These are phyloP conservation scores for Trichothecium sympodiale DNA, from an alignment of 2,329 filamentous ascomycete genomes.

Conservation along the genomic window DNA sequence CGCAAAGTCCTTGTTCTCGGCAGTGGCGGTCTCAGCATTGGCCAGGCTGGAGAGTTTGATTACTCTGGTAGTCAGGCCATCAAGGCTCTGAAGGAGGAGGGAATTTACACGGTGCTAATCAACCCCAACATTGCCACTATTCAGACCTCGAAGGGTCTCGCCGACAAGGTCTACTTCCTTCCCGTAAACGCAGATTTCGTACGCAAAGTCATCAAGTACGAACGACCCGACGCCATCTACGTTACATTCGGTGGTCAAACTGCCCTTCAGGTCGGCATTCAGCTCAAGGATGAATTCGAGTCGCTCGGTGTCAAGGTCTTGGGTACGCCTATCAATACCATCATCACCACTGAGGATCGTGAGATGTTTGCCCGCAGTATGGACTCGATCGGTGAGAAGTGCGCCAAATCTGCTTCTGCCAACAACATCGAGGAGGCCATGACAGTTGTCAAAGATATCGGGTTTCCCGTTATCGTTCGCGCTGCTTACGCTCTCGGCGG, in stretches of 20 bases:
- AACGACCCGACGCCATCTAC: slow-evolving; percentile 93
- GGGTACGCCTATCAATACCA: slow-evolving; percentile 85
- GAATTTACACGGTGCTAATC: slow-evolving; percentile 81
- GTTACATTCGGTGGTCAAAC: slow-evolving; percentile 97
- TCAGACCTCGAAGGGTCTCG: slow-evolving; percentile 90
- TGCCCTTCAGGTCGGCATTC: slow-evolving; percentile 88
- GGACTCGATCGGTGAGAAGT: slow-evolving; percentile 94
- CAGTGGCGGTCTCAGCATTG: slow-evolving; percentile 90
- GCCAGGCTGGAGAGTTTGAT: slow-evolving; percentile 96
- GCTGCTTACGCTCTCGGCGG: slow-evolving; percentile 94
- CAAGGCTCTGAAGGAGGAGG: slow-evolving; percentile 94
- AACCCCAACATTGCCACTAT: slow-evolving; percentile 99
- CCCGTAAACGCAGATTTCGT: slow-evolving; percentile 97
- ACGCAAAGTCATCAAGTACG: slow-evolving; percentile 91
- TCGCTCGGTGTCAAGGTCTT: slow-evolving; percentile 93
- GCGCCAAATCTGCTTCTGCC: slow-evolving; percentile 91
- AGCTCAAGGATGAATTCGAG: slow-evolving; percentile 89
- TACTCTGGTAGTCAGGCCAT: slow-evolving; percentile 98
- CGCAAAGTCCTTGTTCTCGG: slow-evolving; percentile 94
- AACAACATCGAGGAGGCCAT: slow-evolving; percentile 85
- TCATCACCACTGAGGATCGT: slow-evolving; percentile 91
- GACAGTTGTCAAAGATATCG: slow-evolving; percentile 72
- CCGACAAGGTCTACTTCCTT: slow-evolving; percentile 96
- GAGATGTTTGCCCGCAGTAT: slow-evolving; percentile 93
- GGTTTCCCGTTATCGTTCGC: slow-evolving; percentile 96